Percentiles rank a stretch among this genome's conserved stretches.
Evolutionary conservation across 192 early-diverging fungal species (phyloP).

Genomic region (Coemansia sp.): DNA sequence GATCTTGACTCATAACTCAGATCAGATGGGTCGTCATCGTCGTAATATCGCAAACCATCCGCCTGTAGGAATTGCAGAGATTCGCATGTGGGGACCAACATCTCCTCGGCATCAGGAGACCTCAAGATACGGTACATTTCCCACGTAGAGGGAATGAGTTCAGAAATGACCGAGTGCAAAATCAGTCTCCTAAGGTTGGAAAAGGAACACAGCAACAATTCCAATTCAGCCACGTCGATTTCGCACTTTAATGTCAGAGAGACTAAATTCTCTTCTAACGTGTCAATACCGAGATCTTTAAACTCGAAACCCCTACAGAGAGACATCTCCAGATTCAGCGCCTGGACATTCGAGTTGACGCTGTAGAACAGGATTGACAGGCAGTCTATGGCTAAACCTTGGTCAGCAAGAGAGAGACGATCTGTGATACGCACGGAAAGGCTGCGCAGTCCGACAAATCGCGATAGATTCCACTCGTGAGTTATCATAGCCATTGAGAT

Average conservation of each 20-base stretch:
- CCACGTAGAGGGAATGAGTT: background rate
- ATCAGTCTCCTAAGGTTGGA: background rate
- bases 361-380: background rate
- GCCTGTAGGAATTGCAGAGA: background rate
- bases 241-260: background rate
- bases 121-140: background rate
- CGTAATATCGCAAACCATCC: background rate
- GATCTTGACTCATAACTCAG: background rate
- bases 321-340: background rate
- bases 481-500: background rate
- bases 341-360: background rate
- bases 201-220: background rate
- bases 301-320: background rate
- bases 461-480: background rate
- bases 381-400: background rate
- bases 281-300: background rate
- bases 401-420: background rate
- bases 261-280: background rate
- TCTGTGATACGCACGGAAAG: background rate
- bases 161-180: background rate
- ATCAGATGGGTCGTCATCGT: background rate
- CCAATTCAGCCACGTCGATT: background rate
- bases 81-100: background rate
- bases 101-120: background rate
- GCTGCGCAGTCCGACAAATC: background rate